Percentiles rank a stretch among this genome's conserved stretches.
These are phyloP conservation scores for Fusarium armeniacum DNA, from an alignment of 2,329 filamentous ascomycete species.

Conservation along the genomic window DNA sequence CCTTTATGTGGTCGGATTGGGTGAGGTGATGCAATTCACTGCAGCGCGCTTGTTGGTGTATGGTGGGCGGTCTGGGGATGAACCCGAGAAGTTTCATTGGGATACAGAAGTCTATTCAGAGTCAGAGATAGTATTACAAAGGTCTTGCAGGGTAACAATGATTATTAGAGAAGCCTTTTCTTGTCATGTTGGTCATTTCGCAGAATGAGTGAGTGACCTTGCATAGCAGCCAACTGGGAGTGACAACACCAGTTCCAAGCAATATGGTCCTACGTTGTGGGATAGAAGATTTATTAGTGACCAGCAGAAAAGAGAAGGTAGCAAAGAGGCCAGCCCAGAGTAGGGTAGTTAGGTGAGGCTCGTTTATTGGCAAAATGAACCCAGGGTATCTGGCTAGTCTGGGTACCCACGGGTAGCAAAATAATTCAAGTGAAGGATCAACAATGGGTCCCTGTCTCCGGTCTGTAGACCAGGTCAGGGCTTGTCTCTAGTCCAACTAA, in stretches of 20 bases:
- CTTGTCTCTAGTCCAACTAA: slow-evolving; percentile 27
- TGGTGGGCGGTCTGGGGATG: slow-evolving; percentile 36
- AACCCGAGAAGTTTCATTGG: slow-evolving; percentile 17
- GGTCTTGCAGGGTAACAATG: neutral
- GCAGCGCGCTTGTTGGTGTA: slow-evolving; percentile 41
- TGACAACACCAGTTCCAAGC: slow-evolving; percentile 3
- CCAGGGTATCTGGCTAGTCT: slow-evolving; percentile 17
- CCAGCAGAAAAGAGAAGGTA: slow-evolving; percentile 13
- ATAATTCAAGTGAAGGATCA: slow-evolving; percentile 24
- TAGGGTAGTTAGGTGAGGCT: slow-evolving; percentile 29
- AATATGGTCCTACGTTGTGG: slow-evolving; percentile 21
- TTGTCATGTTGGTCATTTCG: neutral
- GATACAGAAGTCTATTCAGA: neutral
- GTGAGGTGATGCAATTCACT: slow-evolving; percentile 44
- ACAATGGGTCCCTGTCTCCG: slow-evolving; percentile 1
- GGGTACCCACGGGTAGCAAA: slow-evolving; percentile 27
- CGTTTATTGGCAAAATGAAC: slow-evolving; percentile 25
- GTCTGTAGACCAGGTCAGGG: slow-evolving; percentile 11
- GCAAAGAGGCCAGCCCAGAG: slow-evolving; percentile 2
- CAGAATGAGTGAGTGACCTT: neutral
- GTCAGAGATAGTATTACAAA: neutral
- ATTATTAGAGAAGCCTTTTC: neutral
- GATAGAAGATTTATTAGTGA: slow-evolving; percentile 24
- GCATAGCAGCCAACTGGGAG: slow-evolving; percentile 5
- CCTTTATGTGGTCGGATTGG: slow-evolving; percentile 13